These are phyloP conservation scores for Kwoniella pini DNA, from an alignment of 768 basidiomycete genomes.

Conservation along the genomic window DNA sequence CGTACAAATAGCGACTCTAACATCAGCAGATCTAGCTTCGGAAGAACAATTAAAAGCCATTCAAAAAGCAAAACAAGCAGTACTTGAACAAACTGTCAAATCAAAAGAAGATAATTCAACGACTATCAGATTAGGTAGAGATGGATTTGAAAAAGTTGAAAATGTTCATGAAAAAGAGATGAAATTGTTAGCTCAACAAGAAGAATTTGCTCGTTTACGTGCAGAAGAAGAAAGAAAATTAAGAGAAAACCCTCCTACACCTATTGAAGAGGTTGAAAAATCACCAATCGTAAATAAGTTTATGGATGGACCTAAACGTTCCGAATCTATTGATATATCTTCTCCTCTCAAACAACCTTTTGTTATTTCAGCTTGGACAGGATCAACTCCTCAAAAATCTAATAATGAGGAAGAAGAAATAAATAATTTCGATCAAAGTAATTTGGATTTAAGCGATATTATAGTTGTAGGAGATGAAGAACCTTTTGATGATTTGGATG, in stretches of 20 bases:
- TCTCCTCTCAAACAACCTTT: slow-evolving; percentile 13
- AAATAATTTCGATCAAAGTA: slow-evolving; percentile 22
- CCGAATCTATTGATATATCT: slow-evolving; percentile 13
- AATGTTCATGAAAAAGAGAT: slow-evolving; percentile 33
- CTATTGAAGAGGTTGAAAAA: not conserved
- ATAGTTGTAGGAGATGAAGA: slow-evolving; percentile 11
- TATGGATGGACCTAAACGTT: not conserved
- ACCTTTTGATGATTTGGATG: slow-evolving; percentile 19
- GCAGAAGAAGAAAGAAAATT: slow-evolving; percentile 12
- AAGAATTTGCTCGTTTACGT: slow-evolving; percentile 15
- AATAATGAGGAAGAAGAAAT: slow-evolving; percentile 1
- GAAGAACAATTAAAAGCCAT: slow-evolving; percentile 41
- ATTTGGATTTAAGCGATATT: slow-evolving; percentile 46
- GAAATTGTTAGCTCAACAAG: slow-evolving; percentile 16
- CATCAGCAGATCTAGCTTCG: slow-evolving; percentile 44
- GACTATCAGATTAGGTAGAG: slow-evolving; percentile 38
- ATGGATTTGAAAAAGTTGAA: slow-evolving; percentile 44
- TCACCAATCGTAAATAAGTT: slow-evolving; percentile 10
- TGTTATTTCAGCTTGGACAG: slow-evolving; percentile 40
- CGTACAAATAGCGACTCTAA: slow-evolving; percentile 39
- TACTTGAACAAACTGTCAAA: slow-evolving; percentile 37
- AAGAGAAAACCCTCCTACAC: slow-evolving; percentile 5
- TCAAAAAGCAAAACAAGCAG: slow-evolving; percentile 29
- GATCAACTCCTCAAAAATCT: slow-evolving; percentile 5
- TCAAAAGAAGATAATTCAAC: slow-evolving; percentile 22